These are phyloP conservation scores for Detonula confervacea DNA, from an alignment of 352 stramenopile species.

Conservation along the genomic window DNA sequence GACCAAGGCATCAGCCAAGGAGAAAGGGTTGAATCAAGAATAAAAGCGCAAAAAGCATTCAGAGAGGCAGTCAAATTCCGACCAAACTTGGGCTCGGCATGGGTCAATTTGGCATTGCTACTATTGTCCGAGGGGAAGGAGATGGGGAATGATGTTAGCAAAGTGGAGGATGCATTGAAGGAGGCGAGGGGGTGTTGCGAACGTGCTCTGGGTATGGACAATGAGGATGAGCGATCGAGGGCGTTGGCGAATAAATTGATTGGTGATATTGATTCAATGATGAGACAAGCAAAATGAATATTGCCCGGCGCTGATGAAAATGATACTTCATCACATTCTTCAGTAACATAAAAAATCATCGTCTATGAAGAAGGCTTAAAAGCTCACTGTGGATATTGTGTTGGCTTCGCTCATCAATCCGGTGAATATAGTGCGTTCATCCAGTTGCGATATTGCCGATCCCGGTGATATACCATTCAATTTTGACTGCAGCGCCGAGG, in stretches of 20 bases:
- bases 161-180: conserved; percentile 26
- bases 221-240: conserved; percentile 41
- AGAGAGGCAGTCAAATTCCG: conserved; percentile 45
- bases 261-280: conserved; percentile 46
- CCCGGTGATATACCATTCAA: background rate
- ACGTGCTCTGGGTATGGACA: conserved; percentile 44
- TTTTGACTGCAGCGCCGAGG: conserved; percentile 4
- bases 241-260: conserved; percentile 46
- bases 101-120: conserved; percentile 69
- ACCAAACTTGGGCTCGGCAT: conserved; percentile 52
- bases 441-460: background rate
- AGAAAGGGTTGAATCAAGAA: conserved; percentile 21
- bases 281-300: conserved; percentile 28
- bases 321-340: no score
- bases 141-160: conserved; percentile 1
- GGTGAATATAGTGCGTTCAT: background rate
- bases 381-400: conserved; percentile 25
- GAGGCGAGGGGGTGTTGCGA: conserved; percentile 48
- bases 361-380: conserved; percentile 18
- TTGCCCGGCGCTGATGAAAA: no score
- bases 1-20: background rate
- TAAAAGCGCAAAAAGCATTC: conserved; percentile 48
- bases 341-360: no score
- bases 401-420: background rate
- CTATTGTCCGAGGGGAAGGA: conserved; percentile 53